Evolutionary conservation across 495 filamentous ascomycete genomes (phyloP).

Genomic region (Aspergillus bertholletiae): DNA sequence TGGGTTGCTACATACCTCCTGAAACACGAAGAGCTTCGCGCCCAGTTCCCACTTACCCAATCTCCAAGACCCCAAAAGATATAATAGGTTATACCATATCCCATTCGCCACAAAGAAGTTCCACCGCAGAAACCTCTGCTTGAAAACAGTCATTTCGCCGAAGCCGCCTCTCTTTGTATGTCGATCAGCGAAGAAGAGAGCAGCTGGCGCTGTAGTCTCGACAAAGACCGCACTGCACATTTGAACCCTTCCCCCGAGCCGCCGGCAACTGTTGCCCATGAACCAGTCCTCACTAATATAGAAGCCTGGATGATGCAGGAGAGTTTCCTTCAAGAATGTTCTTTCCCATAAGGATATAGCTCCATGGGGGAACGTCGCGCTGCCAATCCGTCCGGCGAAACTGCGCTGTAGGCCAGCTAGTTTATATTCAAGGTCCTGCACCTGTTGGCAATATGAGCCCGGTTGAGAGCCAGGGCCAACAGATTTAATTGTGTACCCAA

Average conservation of each 20-base stretch:
- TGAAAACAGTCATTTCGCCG: constrained; percentile 49
- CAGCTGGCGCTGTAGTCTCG: constrained; percentile 42
- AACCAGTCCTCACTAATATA: constrained; percentile 46
- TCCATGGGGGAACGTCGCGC: constrained; percentile 42
- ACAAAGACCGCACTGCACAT: constrained; percentile 50
- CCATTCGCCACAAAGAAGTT: constrained; percentile 51
- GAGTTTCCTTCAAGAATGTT: constrained; percentile 36
- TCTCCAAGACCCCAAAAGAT: constrained; percentile 46
- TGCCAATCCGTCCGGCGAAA: constrained; percentile 38
- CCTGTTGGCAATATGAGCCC: constrained; percentile 39
- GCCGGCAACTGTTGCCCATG: constrained; percentile 40
- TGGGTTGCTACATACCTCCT: constrained; percentile 39
- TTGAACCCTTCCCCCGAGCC: constrained; percentile 42
- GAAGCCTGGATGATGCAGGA: constrained; percentile 43
- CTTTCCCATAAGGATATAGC: constrained; percentile 45
- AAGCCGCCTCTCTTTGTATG: constrained; percentile 40
- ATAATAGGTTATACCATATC: constrained; percentile 44
- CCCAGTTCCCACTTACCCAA: constrained; percentile 48
- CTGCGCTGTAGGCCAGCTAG: constrained; percentile 35
- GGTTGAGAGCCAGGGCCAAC: constrained; percentile 27
- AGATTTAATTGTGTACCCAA: constrained; percentile 45
- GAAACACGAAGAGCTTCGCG: constrained; percentile 63
- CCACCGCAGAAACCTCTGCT: constrained; percentile 47
- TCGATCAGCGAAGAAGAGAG: constrained; percentile 35
- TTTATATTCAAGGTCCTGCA: constrained; percentile 48